A percentile compares a stretch with the other conserved stretches of the same genome.
Conservation (phyloP, 345 rosid genomes). For the Sonneratia caseolaris region DNA sequence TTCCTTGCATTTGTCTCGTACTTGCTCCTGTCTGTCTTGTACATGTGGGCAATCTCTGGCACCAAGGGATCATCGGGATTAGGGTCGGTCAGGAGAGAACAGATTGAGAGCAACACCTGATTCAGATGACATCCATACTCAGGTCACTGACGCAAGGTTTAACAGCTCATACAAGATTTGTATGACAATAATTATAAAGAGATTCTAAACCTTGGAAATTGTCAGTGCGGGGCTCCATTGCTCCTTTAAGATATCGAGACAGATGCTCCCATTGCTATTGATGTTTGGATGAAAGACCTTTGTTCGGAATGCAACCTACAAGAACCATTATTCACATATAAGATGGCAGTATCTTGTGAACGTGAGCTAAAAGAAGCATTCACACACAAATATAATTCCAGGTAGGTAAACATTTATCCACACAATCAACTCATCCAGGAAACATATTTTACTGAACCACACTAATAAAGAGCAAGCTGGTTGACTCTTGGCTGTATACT, state of each 20-base stretch:
- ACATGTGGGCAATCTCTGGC: constrained; percentile 95
- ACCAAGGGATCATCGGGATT: constrained; percentile 97
- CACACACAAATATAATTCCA: too few species aligned
- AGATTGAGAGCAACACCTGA: constrained; percentile 85
- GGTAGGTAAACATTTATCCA: too few species aligned
- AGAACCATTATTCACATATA: not conserved
- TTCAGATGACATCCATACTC: not conserved
- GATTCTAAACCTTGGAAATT: constrained; percentile 61
- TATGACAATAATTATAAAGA: too few species aligned
- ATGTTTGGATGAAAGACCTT: constrained; percentile 93
- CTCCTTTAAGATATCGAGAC: constrained; percentile 95
- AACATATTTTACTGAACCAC: too few species aligned
- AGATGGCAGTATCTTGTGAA: not conserved
- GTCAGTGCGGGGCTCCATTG: constrained; percentile 98
- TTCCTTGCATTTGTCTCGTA: constrained; percentile 94
- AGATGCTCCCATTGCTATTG: constrained; percentile 94
- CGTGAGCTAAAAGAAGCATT: not conserved
- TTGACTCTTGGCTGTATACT: too few species aligned
- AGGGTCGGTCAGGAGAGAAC: constrained; percentile 90
- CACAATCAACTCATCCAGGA: too few species aligned
- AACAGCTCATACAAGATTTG: too few species aligned
- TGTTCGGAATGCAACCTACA: constrained; percentile 86
- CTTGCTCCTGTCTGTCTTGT: constrained; percentile 88
- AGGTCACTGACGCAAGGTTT: not conserved
- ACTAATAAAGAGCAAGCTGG: too few species aligned